Conservation (phyloP, 176 grass and related monocot species). For the Cenchrus americanus region DNA sequence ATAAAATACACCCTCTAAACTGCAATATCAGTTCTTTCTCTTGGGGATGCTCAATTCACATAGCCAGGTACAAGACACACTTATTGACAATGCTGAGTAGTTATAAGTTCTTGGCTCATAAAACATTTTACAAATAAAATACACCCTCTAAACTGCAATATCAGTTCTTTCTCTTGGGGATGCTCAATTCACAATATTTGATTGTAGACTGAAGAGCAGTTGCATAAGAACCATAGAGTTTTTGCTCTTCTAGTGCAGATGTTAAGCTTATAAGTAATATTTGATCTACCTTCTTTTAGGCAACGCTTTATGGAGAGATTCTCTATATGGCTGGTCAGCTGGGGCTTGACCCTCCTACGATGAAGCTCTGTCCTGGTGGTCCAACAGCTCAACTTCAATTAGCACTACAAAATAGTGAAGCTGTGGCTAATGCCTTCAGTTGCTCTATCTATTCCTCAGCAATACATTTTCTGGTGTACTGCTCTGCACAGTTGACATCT, state of each 20-base stretch:
- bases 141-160: neutral
- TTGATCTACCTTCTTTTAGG: conserved; percentile 52
- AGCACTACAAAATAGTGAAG: conserved; percentile 79
- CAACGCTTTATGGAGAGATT: conserved; percentile 74
- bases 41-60: conserved; percentile 25
- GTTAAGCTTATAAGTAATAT: neutral
- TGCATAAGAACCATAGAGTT: neutral
- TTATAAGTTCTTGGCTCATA: neutral
- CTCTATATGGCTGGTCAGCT: conserved; percentile 95
- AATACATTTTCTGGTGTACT: conserved; percentile 83
- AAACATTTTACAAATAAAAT: neutral
- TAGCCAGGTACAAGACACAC: conserved; percentile 69
- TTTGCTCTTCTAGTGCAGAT: neutral
- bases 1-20: neutral
- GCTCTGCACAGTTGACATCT: conserved; percentile 62
- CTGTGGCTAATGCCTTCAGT: conserved; percentile 75
- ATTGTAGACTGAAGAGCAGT: neutral
- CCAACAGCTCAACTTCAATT: conserved; percentile 66
- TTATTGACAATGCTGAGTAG: neutral
- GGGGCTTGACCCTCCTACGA: conserved; percentile 83
- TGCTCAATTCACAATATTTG: conserved; percentile 14
- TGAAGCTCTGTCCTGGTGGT: conserved; percentile 72
- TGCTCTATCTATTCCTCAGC: conserved; percentile 73
- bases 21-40: neutral
- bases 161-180: neutral